Evolutionary conservation across 306 rosid species (phyloP), one percentile per base, ranked within the genome.

Genomic region (Morella rubra): DNA sequence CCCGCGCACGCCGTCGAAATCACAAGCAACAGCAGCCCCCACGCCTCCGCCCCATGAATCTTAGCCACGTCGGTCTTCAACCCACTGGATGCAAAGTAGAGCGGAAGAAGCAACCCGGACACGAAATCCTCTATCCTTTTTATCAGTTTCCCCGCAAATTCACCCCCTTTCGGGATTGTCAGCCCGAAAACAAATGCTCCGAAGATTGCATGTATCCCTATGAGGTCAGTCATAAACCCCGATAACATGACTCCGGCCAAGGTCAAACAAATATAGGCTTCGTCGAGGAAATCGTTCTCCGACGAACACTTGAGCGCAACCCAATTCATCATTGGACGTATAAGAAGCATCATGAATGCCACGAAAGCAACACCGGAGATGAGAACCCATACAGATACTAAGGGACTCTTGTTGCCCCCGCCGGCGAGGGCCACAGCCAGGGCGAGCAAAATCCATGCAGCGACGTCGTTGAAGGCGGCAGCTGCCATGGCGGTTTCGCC

Each of bases 401-500:
- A 22, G 0, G 97, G 93, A 66, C 94, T 90, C 77, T 87, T 89
- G 1, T 53, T 81, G 4, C 8, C 72, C 0, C 81, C 77, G 0
- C 89, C 88, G 0, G 96, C 86, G 0, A 93, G 58, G 0, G 97
- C 98, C 0, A 93, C 86, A 0, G 98, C 97, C 1, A 90, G 79
- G 1, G 98, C 97, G 0, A 93, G 87, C 11, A 93, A 77, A 19
- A 93, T 87, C 98, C 98, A 93, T 1, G 98, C 98, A 0, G 83
- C 97, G 18, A 93, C 77, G 82, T 93, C 96, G 84, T 93, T 93
- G 75, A 93, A 81, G 0, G 93, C 98, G 0, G 97, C 98, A 0
- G 97, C 96, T 3, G 98, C 93, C 97, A 93, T 91, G 22, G 97
- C 97, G 12, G 88, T 90, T 71, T 90, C 96, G 0, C 97, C 98